Evolutionary conservation across 768 basidiomycete species (phyloP), one percentile per base, ranked within the genome.

Genomic region (Dictyophora rubrovolvata): DNA sequence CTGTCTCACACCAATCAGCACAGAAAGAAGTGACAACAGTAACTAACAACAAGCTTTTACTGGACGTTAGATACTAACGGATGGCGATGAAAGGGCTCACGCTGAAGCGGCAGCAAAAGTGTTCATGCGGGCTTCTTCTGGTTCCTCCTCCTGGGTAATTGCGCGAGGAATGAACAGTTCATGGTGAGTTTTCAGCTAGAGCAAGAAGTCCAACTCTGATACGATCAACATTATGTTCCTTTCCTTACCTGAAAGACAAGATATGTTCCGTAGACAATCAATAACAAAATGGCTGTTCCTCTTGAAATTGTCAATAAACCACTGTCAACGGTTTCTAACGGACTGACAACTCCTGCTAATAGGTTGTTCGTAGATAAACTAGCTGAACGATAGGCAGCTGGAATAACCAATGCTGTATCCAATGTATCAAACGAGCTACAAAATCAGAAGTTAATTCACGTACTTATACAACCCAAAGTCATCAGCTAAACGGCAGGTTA

Each of bases 11-110:
- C 67, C 83, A 89, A 69, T 96, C 93, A 28, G 93, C 93, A 63
- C 89, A 91, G 73, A 95, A 91, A 0, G 89, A 80, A 0, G 92
- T 95, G 50, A 89, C 67, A 50, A 94, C 74, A 1, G 93, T 94
- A 12, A 90, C 83, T 36, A 72, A 68, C 36, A 93, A 73, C 7
- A 96, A 76, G 55, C 87, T 86, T 28, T 56, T n/a, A 53, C 42
- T 61, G 35, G 11, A 4, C 33, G 53, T 52, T 47, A 14, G 36
- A 37, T 21, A 20, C 37, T 21, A 37, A 61, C 23, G 37, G 4
- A 34, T 28, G 28, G 34, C 10, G 54, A 46, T 12, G 9, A 17
- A 33, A 50, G 20, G 48, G 67, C 67, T 20, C 35, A 78, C 80
- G 82, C 81, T 56, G 73, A 58, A 14, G 73, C 79, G 14, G 90